Base-by-base conservation (phyloP, 2,329 filamentous ascomycete species). In the Aspergillus clavatus region DNA sequence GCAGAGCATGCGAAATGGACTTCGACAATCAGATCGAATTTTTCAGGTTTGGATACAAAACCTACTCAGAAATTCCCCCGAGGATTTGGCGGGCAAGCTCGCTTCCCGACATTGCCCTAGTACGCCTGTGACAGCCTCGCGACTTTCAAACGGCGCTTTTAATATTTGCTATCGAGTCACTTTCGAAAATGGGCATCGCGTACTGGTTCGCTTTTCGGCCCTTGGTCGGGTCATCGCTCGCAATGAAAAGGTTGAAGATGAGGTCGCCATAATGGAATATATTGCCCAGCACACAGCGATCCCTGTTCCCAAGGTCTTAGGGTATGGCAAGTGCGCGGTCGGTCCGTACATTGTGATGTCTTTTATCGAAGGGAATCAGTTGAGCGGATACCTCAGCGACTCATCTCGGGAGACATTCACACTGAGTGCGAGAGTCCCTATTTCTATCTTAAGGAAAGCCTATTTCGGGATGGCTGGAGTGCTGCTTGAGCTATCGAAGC, bases 131-230 rank as follows among this genome's bases (percentile, higher is more conserved):
- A 49, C 47, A 27, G 57, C 55, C 12, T 54, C 49, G 16, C 52
- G 42, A 38, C 51, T 56, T 28, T 40, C 50, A n/a, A 60, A 56
- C 33, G 59, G 63, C 18, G 56, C 59, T 40, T 66, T 63, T 24
- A 65, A 64, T 51, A 33, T 63, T 14, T 62, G 61, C 40, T 64
- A 59, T 42, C 52, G 53, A 35, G 59, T 66, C 39, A 59, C 54
- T 14, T 62, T 51, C 40, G 47, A 58, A 26, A 50, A 61, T 35
- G 54, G 51, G 1, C 39, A 41, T 41, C 51, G 54, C 10, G 53
- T 59, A 5, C 28, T 63, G 11, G 56, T 66, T 50, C 57, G 54
- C 8, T 66, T 66, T 49, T 40, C 55, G 1, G 51, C 47, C 40
- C 56, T 62, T 29, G 62, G 63, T 38, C 54, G 53, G 21, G 47